Evolutionary conservation across 2,329 filamentous ascomycete genomes (phyloP).

Genomic region (Emergomyces orientalis): DNA sequence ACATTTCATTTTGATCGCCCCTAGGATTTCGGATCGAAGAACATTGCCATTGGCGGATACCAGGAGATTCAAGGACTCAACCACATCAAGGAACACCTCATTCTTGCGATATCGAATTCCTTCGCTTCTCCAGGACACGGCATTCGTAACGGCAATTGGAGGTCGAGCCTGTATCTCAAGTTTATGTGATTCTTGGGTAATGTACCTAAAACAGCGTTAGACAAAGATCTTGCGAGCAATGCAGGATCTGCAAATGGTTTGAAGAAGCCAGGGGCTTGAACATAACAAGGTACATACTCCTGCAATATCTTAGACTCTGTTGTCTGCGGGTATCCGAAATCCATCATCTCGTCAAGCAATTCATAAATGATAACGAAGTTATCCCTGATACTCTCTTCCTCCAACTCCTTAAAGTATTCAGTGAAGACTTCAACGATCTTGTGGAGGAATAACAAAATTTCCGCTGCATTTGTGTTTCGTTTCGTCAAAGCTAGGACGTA

Average conservation of each 20-base stretch:
- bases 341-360: conserved; percentile 99
- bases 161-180: conserved; percentile 92
- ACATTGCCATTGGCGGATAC: conserved; percentile 94
- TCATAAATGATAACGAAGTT: conserved; percentile 99
- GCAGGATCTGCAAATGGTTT: conserved; percentile 7
- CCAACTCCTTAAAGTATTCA: conserved; percentile 98
- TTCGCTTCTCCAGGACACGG: conserved; percentile 95
- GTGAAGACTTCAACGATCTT: conserved; percentile 98
- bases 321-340: conserved; percentile 97
- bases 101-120: conserved; percentile 98
- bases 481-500: conserved; percentile 97
- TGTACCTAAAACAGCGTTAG: conserved; percentile 51
- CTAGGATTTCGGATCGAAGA: conserved; percentile 87
- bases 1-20: conserved; percentile 99
- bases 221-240: background rate
- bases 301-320: conserved; percentile 98
- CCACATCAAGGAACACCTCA: conserved; percentile 95
- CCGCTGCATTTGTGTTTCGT: conserved; percentile 96
- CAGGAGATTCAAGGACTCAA: conserved; percentile 91
- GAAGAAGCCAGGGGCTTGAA: background rate
- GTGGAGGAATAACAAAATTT: conserved; percentile 96
- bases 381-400: conserved; percentile 97
- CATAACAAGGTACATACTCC: conserved; percentile 46
- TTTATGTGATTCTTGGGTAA: conserved; percentile 98
- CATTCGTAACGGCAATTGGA: conserved; percentile 95